phyloP scores from a whole-genome alignment of 768 basidiomycete genomes.

The Thelephora ganbajun region DNA sequence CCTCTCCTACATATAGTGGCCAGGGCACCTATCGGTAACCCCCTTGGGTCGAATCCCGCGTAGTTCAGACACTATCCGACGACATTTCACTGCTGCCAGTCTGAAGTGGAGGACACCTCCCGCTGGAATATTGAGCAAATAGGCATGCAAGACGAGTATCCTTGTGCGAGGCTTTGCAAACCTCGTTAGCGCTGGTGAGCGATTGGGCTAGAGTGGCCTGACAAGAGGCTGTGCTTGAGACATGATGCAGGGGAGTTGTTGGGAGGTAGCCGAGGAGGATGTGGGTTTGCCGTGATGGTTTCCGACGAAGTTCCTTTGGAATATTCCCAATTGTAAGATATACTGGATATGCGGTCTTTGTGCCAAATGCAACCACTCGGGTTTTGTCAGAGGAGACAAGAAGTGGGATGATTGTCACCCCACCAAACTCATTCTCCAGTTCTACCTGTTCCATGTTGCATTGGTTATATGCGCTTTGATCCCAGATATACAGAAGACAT shows the following conservation, averaged over 20 bases:
- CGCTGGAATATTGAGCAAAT: no score
- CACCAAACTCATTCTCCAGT: slow-evolving; percentile 8
- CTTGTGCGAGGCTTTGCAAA: no score
- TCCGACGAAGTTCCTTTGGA: slow-evolving; percentile 8
- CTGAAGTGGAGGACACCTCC: no score
- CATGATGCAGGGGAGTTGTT: slow-evolving; percentile 4
- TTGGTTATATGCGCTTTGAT: background rate
- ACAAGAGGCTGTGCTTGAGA: slow-evolving; percentile 6
- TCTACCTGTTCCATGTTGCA: slow-evolving; percentile 3
- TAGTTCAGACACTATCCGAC: no score
- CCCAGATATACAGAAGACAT: slow-evolving; percentile 3
- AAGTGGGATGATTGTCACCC: slow-evolving; percentile 14
- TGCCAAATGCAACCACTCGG: slow-evolving; percentile 13
- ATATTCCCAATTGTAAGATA: slow-evolving; percentile 21
- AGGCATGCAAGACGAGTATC: no score
- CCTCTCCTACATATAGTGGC: no score
- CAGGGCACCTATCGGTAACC: no score
- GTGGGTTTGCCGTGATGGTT: slow-evolving; percentile 7
- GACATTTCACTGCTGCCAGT: no score
- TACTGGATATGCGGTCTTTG: slow-evolving; percentile 19
- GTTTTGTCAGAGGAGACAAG: slow-evolving; percentile 21
- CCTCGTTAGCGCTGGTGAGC: no score
- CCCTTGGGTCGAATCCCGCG: no score
- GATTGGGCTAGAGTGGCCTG: no score
- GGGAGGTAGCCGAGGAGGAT: slow-evolving; percentile 19